Evolutionary conservation across 2,329 filamentous ascomycete species (phyloP).

Genomic region (Leptographium wingfieldii): DNA sequence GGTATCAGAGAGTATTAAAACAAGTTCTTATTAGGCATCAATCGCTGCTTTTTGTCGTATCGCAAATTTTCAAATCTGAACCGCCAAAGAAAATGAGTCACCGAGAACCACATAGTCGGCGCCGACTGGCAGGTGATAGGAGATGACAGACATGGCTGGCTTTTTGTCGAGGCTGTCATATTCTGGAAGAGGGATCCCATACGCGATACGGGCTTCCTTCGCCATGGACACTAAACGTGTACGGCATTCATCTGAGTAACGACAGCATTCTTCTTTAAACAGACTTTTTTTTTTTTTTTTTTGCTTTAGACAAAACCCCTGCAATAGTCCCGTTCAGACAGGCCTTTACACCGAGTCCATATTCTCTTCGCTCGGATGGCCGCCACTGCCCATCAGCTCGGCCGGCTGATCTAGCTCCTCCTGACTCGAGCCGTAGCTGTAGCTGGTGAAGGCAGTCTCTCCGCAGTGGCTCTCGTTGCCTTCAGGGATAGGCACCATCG

Average conservation of each 20-base stretch:
- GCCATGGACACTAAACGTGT: slow-evolving; percentile 61
- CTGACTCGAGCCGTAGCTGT: slow-evolving; percentile 31
- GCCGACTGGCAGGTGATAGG: slow-evolving; percentile 27
- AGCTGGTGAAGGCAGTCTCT: slow-evolving; percentile 33
- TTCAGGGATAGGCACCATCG: slow-evolving; percentile 57
- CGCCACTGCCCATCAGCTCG: slow-evolving; percentile 3
- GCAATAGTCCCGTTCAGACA: not conserved
- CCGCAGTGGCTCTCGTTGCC: slow-evolving; percentile 44
- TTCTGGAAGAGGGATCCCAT: slow-evolving; percentile 43
- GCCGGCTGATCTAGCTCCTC: slow-evolving; percentile 34
- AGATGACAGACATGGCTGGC: not conserved
- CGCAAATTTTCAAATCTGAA: not conserved
- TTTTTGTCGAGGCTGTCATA: slow-evolving; percentile 23
- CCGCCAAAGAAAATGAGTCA: not conserved
- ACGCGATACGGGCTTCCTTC: slow-evolving; percentile 38
- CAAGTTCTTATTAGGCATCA: not conserved
- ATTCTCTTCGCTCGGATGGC: not conserved
- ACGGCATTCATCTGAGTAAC: slow-evolving; percentile 41
- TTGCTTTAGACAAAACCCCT: not conserved
- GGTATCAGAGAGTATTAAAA: not conserved
- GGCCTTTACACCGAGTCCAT: not conserved
- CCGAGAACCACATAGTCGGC: slow-evolving; percentile 41
- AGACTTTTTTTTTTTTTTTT: not conserved
- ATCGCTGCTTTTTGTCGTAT: not conserved
- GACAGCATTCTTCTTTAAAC: not conserved